Conservation (phyloP, 106 monocot genomes). For the Xerophyta viscosa region DNA sequence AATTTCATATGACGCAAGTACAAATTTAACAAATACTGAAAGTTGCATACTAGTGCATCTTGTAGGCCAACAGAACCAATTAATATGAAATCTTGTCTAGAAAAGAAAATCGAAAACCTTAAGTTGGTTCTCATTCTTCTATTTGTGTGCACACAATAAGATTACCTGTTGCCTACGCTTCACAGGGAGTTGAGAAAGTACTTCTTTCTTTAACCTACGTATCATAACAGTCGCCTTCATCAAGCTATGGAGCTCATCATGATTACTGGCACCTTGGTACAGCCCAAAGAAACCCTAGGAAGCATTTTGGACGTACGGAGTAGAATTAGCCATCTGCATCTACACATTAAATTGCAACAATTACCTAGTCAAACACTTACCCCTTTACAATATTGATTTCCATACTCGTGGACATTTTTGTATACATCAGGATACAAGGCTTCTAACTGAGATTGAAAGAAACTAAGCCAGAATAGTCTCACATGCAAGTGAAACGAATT, state of each 20-base stretch:
- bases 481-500: neutral
- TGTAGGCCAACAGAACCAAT: no score
- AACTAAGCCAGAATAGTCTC: neutral
- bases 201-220: conserved; percentile 94
- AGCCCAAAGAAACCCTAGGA: conserved; percentile 77
- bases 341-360: no score
- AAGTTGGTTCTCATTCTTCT: no score
- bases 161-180: conserved; percentile 91
- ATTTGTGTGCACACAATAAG: neutral
- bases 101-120: no score
- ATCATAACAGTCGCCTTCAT: conserved; percentile 98
- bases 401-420: conserved; percentile 89
- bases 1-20: no score
- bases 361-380: conserved; percentile 62
- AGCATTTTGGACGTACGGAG: neutral
- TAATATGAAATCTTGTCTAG: no score
- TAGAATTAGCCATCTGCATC: no score
- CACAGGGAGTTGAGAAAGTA: conserved; percentile 73
- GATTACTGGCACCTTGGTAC: conserved; percentile 97
- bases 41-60: no score
- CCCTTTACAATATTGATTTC: conserved; percentile 89
- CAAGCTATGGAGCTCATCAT: conserved; percentile 91
- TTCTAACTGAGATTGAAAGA: conserved; percentile 53
- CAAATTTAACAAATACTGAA: no score
- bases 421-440: conserved; percentile 89